These are phyloP conservation scores for Saccharomycopsis sp. DNA, from an alignment of 805 yeast species.

Conservation along the genomic window DNA sequence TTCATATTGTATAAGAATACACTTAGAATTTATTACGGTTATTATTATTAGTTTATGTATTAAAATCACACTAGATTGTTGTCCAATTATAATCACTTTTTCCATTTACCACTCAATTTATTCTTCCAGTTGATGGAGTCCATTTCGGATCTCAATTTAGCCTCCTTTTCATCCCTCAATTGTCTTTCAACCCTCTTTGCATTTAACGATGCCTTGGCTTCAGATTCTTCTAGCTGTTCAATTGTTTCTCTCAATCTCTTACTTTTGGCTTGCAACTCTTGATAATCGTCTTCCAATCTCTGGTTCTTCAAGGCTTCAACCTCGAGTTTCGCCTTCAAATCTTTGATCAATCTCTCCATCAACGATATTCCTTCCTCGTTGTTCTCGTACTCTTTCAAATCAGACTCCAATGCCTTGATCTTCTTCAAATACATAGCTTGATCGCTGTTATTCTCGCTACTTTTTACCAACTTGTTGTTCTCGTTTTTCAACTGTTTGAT, in stretches of 20 bases:
- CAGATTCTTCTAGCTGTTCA: constrained; percentile 37
- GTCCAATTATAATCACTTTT: background rate
- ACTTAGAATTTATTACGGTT: no score
- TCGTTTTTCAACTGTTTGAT: constrained; percentile 47
- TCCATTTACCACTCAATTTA: constrained; percentile 1
- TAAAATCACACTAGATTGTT: no score
- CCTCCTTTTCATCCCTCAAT: constrained; percentile 47
- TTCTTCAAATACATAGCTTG: constrained; percentile 47
- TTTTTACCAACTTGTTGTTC: constrained; percentile 43
- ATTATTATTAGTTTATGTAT: background rate
- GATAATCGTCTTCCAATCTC: constrained; percentile 53
- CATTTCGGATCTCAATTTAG: constrained; percentile 43
- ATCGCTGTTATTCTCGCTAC: constrained; percentile 7
- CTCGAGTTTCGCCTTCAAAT: constrained; percentile 44
- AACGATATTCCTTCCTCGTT: constrained; percentile 48
- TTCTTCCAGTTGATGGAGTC: constrained; percentile 52
- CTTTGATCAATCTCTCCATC: constrained; percentile 49
- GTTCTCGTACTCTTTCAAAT: constrained; percentile 41
- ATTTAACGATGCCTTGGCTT: constrained; percentile 38
- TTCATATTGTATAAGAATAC: no score
- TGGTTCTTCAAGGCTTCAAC: constrained; percentile 45
- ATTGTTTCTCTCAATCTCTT: constrained; percentile 39
- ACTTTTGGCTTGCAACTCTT: constrained; percentile 47
- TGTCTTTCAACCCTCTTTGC: constrained; percentile 50
- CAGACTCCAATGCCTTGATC: constrained; percentile 44